Evolutionary conservation across 2,329 filamentous ascomycete genomes (phyloP), one percentile per base, ranked within the genome.

Genomic region (Orbilia quercus): DNA sequence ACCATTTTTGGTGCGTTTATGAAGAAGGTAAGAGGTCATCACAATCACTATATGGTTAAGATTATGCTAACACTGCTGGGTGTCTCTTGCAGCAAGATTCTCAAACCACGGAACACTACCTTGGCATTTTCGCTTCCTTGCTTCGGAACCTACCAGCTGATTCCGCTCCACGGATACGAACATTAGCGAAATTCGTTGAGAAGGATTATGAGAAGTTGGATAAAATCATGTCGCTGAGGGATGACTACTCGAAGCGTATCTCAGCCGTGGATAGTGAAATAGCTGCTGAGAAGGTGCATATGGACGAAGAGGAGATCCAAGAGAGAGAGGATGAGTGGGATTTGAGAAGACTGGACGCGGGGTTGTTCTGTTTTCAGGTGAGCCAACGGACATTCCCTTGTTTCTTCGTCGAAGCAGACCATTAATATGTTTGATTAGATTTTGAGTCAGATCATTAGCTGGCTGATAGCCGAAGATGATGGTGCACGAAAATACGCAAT

Each of bases 171-270:
- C 87, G 95, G 4, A 96, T 98, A 77, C 87, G 95, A 2, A 86
- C 90, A 0, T 85, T 98, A 2, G 94, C 93, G 51, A 99, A 99
- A 79, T 98, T 98, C 78, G 90, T 96, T 16, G 95, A 99, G 80
- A 96, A 92, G 79, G 89, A 96, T 76, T 96, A 96, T 79, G 91
- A 89, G 76, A 98, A 98, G 83, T 87, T 92, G 38, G 82, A 79
- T 4, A 91, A 89, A 79, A 83, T 98, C 2, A 80, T 96, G 36
- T 84, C 85, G 71, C 80, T 97, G 51, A 86, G 93, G 42, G 82
- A 87, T 51, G 89, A 91, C 11, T 96, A 92, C 79, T 85, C 86
- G 0, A 82, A 84, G 0, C 85, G 86, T 14, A 81, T 96, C 0
- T 82, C 81, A 0, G 82, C 84, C 0, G 88, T 91, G 0, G 90